phyloP scores from a whole-genome alignment of 805 yeast genomes.

The Ogataea pini region DNA sequence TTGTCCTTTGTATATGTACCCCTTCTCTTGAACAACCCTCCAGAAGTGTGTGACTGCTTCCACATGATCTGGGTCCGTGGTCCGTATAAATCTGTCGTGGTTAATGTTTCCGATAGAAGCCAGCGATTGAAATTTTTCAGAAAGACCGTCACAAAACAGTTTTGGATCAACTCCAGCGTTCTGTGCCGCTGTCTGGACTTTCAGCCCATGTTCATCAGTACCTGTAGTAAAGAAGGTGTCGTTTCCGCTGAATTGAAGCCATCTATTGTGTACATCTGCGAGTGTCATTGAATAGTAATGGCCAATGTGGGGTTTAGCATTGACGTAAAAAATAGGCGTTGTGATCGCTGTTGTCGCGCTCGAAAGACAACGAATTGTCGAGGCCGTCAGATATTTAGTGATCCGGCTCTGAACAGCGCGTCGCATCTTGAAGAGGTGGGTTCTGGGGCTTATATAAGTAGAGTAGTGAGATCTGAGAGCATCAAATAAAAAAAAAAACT shows the following conservation, averaged over 20 bases:
- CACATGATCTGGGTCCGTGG: slow-evolving; percentile 83
- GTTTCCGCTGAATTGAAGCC: slow-evolving; percentile 54
- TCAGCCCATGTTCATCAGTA: slow-evolving; percentile 95
- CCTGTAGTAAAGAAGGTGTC: slow-evolving; percentile 74
- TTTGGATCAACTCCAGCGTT: slow-evolving; percentile 54
- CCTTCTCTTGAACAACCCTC: slow-evolving; percentile 58
- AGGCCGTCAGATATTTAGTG: no score
- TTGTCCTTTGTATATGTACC: slow-evolving; percentile 74
- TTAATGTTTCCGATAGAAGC: slow-evolving; percentile 59
- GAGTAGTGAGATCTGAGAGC: no score
- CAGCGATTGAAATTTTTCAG: slow-evolving; percentile 61
- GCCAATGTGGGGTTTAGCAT: slow-evolving; percentile 94
- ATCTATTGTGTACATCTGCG: slow-evolving; percentile 75
- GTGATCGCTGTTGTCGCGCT: slow-evolving; percentile 53
- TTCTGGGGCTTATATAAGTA: no score
- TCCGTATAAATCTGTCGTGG: slow-evolving; percentile 80
- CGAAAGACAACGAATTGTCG: slow-evolving; percentile 9
- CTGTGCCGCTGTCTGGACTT: slow-evolving; percentile 84
- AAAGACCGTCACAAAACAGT: slow-evolving; percentile 69
- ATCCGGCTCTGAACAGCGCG: no score
- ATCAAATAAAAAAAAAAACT: no score
- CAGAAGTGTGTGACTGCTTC: slow-evolving; percentile 69
- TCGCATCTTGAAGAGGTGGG: no score
- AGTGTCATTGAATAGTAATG: slow-evolving; percentile 86
- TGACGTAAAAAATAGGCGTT: slow-evolving; percentile 94